These are phyloP conservation scores for Penicillium capsulatum DNA, from an alignment of 2,329 filamentous ascomycete species.

Conservation along the genomic window DNA sequence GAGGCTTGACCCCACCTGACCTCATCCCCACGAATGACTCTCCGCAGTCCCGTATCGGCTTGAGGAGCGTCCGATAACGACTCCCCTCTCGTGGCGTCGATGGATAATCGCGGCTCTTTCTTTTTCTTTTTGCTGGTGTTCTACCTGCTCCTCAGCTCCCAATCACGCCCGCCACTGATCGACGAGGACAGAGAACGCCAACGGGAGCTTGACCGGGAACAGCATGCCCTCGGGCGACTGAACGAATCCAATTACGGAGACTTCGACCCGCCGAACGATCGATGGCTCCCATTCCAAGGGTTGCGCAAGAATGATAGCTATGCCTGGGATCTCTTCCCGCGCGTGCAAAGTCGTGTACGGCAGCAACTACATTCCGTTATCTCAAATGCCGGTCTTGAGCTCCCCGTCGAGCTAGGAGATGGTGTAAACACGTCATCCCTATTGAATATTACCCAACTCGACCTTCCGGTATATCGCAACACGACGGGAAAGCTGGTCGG, in stretches of 20 bases:
- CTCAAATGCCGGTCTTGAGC: conserved; percentile 29
- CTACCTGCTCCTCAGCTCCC: conserved; percentile 52
- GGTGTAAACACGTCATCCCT: conserved; percentile 22
- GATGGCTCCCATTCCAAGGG: conserved; percentile 69
- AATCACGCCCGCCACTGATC: conserved; percentile 40
- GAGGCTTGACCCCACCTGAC: no score
- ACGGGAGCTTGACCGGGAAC: conserved; percentile 50
- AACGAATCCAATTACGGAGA: conserved; percentile 52
- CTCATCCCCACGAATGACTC: no score
- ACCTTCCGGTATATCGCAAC: conserved; percentile 67
- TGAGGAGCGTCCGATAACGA: conserved; percentile 23
- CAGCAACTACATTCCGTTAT: conserved; percentile 47
- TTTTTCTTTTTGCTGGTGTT: conserved; percentile 50
- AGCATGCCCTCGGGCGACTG: conserved; percentile 48
- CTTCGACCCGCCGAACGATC: conserved; percentile 44
- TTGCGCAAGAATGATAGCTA: conserved; percentile 69
- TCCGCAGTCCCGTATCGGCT: no score
- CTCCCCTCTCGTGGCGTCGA: conserved; percentile 28
- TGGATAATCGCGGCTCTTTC: conserved; percentile 48
- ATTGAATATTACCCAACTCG: conserved; percentile 35
- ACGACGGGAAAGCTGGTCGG: conserved; percentile 72
- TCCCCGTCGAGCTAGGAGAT: conserved; percentile 25
- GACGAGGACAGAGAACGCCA: conserved; percentile 45
- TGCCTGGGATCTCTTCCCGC: conserved; percentile 68
- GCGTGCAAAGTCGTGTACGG: conserved; percentile 62